Evolutionary conservation across 2,329 filamentous ascomycete genomes (phyloP).

Genomic region (Didymella sp.): DNA sequence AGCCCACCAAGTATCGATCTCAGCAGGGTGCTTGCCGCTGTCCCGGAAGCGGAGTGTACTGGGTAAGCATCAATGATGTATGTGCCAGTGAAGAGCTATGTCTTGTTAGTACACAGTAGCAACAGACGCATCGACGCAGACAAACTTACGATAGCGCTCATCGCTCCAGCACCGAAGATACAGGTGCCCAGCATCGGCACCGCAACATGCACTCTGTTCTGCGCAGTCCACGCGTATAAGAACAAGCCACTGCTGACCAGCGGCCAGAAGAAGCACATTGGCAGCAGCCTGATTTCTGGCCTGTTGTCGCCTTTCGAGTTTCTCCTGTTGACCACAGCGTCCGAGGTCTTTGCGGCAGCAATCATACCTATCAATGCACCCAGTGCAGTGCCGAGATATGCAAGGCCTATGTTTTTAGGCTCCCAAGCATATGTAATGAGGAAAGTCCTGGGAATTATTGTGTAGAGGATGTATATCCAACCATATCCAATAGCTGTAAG

Average conservation of each 20-base stretch:
- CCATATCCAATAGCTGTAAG: constrained; percentile 54
- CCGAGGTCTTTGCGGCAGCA: constrained; percentile 28
- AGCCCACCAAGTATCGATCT: background rate
- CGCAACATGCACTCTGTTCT: background rate
- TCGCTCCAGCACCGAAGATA: background rate
- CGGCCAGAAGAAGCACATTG: background rate
- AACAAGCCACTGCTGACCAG: background rate
- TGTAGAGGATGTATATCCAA: constrained; percentile 42
- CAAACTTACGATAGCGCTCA: background rate
- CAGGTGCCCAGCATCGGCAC: background rate
- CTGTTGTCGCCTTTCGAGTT: background rate
- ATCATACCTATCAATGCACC: constrained; percentile 45
- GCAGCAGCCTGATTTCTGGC: background rate
- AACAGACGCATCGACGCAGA: too few species aligned
- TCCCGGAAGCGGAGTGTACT: background rate
- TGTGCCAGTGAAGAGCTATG: background rate
- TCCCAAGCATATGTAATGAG: constrained; percentile 28
- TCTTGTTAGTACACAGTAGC: background rate
- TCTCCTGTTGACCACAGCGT: background rate
- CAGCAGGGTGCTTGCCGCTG: background rate
- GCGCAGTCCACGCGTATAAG: background rate
- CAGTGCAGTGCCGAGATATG: constrained; percentile 35
- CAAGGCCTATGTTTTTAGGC: constrained; percentile 27
- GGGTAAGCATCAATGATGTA: background rate
- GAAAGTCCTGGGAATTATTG: constrained; percentile 35